Evolutionary conservation across 208 protist species (phyloP), one percentile per base, ranked within the genome.

Genomic region (Leishmania arabica): DNA sequence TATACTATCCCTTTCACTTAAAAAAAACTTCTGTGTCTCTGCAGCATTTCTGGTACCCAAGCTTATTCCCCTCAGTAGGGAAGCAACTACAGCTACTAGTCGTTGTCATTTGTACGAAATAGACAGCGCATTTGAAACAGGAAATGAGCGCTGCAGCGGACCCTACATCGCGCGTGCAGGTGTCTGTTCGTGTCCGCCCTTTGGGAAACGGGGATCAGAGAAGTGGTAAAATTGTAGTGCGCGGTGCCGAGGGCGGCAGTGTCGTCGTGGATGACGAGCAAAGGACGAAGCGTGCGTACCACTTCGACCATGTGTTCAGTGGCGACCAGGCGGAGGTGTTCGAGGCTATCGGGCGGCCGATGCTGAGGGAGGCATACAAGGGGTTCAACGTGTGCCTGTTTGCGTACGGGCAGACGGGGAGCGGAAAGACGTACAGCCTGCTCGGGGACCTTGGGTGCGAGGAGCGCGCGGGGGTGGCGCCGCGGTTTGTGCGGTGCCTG

Each of bases 381-480:
- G 93, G 93, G 4, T 97, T 94, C 81, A 95, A 96, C 79, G 91
- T 94, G 27, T 94, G 93, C 81, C 79, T 95, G 40, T 94, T 95
- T 84, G 92, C 92, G 40, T 95, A 95, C 74, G 92, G 92, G 2
- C 92, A 95, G 82, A 95, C 92, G 54, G 92, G 92, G n/a, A 92
- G 86, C 73, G 91, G 91, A 15, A 95, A 95, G 78, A 95, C 91
- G 37, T 84, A 95, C 82, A 95, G 90, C 77, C 80, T 95, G 70
- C 87, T 94, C n/a, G 92, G 90, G 40, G 88, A 95, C 54, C 69
- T 81, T 42, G 81, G 86, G 17, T 77, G 56, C 76, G 83, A 89
- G 79, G 83, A 91, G 71, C 49, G 58, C 53, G 78, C 53, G 53
- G 88, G 91, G 49, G 70, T 88, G 40, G 71, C 90, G 27, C 87